A percentile compares a stretch with the other conserved stretches of the same genome.
phyloP scores from a whole-genome alignment of 768 basidiomycete species.

The Phanerochaete carnosa region DNA sequence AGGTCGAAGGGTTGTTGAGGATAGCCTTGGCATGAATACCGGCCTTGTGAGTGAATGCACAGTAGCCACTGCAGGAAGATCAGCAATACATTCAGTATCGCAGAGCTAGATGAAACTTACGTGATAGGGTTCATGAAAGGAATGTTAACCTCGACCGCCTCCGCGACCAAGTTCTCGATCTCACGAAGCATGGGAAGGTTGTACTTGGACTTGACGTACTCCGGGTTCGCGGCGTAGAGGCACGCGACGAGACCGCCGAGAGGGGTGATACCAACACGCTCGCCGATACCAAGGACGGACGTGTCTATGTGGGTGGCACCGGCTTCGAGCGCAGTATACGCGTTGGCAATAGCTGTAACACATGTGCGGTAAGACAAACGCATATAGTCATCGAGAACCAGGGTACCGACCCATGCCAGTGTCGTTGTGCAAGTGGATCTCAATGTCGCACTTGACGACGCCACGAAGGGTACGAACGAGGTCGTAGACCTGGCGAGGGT shows the following conservation, averaged over 20 bases:
- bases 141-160: conserved; percentile 96
- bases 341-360: conserved; percentile 86
- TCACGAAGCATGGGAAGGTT: conserved; percentile 96
- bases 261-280: conserved; percentile 98
- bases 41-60: conserved; percentile 99
- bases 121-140: conserved; percentile 97
- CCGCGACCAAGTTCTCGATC: conserved; percentile 97
- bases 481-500: conserved; percentile 98
- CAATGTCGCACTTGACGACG: conserved; percentile 96
- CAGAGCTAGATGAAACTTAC: conserved; percentile 36
- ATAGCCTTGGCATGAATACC: conserved; percentile 99
- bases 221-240: conserved; percentile 94
- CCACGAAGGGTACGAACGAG: conserved; percentile 94
- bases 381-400: not conserved
- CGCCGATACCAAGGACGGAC: conserved; percentile 96
- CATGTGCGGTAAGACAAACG: not conserved
- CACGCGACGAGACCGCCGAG: conserved; percentile 96
- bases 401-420: conserved; percentile 80
- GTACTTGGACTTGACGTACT: conserved; percentile 99
- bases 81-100: not conserved
- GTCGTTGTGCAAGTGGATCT: conserved; percentile 97
- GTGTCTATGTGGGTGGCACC: conserved; percentile 99
- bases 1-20: conserved; percentile 97
- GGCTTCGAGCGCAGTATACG: conserved; percentile 96
- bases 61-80: conserved; percentile 74